These are phyloP conservation scores for Albizia julibrissin DNA, from an alignment of 306 rosid genomes.

Conservation along the genomic window DNA sequence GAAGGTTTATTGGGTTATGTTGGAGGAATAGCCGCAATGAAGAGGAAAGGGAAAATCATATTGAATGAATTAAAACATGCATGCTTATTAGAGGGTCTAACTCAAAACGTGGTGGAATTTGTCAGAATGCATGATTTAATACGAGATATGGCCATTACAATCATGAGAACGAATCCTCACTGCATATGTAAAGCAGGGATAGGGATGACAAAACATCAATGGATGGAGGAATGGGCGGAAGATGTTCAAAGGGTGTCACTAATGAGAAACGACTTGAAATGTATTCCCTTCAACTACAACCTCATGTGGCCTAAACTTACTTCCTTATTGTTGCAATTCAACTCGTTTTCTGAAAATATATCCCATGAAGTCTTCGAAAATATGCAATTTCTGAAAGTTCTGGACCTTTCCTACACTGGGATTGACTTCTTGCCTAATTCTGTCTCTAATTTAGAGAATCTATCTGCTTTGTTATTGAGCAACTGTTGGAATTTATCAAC, in stretches of 20 bases:
- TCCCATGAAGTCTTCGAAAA: neutral
- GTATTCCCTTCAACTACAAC: neutral
- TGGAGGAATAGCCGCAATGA: neutral
- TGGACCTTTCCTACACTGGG: slow-evolving; percentile 4
- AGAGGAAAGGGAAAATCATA: neutral
- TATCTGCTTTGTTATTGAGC: neutral
- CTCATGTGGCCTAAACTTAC: neutral
- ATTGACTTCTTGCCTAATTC: neutral
- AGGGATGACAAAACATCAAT: neutral
- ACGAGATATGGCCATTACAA: neutral
- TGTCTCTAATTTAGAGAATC: neutral
- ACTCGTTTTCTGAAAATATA: neutral
- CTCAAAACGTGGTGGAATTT: neutral
- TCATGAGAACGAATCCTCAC: neutral
- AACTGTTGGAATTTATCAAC: slow-evolving; percentile 2
- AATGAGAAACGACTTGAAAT: slow-evolving; percentile 1
- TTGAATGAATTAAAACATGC: neutral
- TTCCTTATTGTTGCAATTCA: neutral
- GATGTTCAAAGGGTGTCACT: neutral
- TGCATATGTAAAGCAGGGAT: neutral
- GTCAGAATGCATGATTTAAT: neutral
- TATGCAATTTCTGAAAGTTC: neutral
- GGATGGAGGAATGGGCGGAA: slow-evolving; percentile 3
- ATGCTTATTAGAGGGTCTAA: neutral
- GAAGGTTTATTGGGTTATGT: neutral